Base-by-base conservation (phyloP, 2,329 filamentous ascomycete species). In the Mycosphaerella sp. region DNA sequence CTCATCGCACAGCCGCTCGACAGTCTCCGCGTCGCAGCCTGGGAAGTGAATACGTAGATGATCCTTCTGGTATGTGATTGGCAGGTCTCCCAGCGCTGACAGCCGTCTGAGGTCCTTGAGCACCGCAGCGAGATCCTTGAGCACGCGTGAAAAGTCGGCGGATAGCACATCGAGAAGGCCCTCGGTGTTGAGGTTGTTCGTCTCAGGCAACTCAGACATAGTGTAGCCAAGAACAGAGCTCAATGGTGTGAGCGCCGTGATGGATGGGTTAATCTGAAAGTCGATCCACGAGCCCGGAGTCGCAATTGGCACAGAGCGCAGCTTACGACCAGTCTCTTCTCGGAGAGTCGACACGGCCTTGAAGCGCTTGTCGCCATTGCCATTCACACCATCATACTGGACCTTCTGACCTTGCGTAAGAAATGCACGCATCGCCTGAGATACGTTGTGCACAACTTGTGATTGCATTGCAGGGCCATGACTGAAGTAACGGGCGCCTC, bases 381-480 rank as follows among this genome's bases (percentile, higher is more conserved):
- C 65, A 49, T 84, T 82, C 39, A 85, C 68, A 10, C 91, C 91
- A 66, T 95, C 87, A 62, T 90, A 96, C 52, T 87, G 86, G 8
- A 86, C 84, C 68, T 90, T 93, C 64, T 95, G 83, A 0, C 93
- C 93, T 0, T 87, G 89, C n/a, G 95, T 77, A 72, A 88, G 85
- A 71, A 98, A 96, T 10, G 89, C 90, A 48, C 93, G 83, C 64
- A 97, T 84, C 4, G 89, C 93, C 61, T 89, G 84, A 10, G 89
- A 95, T n/a, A 96, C 91, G 70, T 95, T 95, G 69, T 93, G 86
- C 45, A 97, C 81, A 41, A 97, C 89, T 68, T 97, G 88, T 1
- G 90, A 89, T 35, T 89, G 89, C 6, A 85, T 81, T 8, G 87
- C 85, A 1, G 91, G 89, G 0, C 83, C 81, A 71, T 96, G 90